Evolutionary conservation across 225 moss, liverwort and hornwort genomes (phyloP).

Genomic region (Antitrichia curtipendula): DNA sequence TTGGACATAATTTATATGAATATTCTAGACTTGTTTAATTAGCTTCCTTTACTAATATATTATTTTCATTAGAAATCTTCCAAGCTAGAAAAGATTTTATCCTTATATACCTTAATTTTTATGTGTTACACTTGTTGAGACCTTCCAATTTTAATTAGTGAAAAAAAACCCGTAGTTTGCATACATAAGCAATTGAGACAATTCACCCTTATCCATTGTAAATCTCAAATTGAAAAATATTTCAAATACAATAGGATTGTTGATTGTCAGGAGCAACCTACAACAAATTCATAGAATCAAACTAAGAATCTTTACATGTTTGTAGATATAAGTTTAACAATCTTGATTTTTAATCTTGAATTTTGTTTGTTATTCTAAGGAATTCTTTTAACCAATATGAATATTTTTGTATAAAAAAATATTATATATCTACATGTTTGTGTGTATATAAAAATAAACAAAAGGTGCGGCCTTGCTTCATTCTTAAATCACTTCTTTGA

Average conservation of each 20-base stretch:
- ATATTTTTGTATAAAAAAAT: not conserved
- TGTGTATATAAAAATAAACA: not conserved
- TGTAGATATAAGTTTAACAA: not conserved
- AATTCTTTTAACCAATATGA: not conserved
- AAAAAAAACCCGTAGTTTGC: not conserved
- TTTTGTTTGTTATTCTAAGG: too few relatives aligned
- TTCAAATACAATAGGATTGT: not conserved
- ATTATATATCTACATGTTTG: not conserved
- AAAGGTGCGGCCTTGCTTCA: not conserved
- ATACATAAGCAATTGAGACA: not conserved
- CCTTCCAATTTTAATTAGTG: not conserved
- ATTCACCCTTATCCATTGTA: not conserved
- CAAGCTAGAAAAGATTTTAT: not conserved
- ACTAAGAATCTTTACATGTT: not conserved
- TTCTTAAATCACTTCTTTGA: not conserved
- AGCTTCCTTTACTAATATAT: not conserved
- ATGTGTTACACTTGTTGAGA: not conserved
- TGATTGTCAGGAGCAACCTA: not conserved
- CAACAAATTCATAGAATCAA: not conserved
- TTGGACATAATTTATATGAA: not conserved
- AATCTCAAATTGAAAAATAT: not conserved
- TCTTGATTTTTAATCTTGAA: not conserved
- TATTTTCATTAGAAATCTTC: not conserved
- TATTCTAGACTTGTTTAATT: not conserved
- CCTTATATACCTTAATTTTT: not conserved